phyloP scores from a whole-genome alignment of 1,139 yeast species.

The Yamadazyma jaroonii region DNA sequence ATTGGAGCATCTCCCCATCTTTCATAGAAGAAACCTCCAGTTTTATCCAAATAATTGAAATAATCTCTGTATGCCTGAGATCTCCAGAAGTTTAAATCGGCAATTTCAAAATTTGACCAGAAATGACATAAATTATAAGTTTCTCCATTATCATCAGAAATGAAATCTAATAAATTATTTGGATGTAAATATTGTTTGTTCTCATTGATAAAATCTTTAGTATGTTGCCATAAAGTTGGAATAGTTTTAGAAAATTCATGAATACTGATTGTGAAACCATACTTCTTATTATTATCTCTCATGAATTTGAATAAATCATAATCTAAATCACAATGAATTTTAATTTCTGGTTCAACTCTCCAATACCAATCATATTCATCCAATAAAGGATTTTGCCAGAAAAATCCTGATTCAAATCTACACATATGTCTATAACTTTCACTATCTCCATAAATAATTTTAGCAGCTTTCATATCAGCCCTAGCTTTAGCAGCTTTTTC shows the following conservation, averaged over 20 bases:
- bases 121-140: conserved; percentile 81
- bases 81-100: conserved; percentile 74
- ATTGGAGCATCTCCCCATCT: conserved; percentile 98
- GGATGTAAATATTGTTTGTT: conserved; percentile 46
- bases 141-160: conserved; percentile 59
- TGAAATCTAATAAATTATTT: conserved; percentile 48
- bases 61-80: conserved; percentile 61
- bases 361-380: conserved; percentile 62
- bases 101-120: conserved; percentile 94
- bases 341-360: conserved; percentile 71
- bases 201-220: conserved; percentile 45
- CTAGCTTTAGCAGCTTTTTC: conserved; percentile 51
- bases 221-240: conserved; percentile 56
- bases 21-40: conserved; percentile 90
- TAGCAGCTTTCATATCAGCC: conserved; percentile 43
- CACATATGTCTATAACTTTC: conserved; percentile 79
- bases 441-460: conserved; percentile 60
- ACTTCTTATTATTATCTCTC: conserved; percentile 55
- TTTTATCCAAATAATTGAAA: conserved; percentile 67
- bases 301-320: conserved; percentile 64
- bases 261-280: conserved; percentile 67
- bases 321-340: conserved; percentile 59
- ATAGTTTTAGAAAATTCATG: conserved; percentile 59
- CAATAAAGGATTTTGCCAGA: conserved; percentile 54
- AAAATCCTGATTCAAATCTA: conserved; percentile 67